phyloP scores from a whole-genome alignment of 352 stramenopile genomes.

The Plasmopara halstedii region DNA sequence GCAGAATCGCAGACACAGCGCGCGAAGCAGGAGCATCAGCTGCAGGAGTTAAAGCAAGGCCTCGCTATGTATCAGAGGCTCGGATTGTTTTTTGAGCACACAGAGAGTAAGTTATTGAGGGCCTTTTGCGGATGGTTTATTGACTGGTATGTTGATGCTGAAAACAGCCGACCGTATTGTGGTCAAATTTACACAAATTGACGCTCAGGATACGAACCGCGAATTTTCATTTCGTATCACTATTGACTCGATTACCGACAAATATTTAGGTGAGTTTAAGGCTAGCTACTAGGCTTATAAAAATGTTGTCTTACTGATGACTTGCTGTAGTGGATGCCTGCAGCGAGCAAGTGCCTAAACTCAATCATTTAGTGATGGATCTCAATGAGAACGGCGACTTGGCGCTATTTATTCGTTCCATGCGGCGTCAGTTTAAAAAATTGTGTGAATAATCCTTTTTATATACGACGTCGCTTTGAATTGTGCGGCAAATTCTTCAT shows the following conservation, averaged over 20 bases:
- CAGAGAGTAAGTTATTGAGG: slow-evolving; percentile 26
- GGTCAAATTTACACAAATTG: slow-evolving; percentile 67
- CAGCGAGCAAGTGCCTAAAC: slow-evolving; percentile 34
- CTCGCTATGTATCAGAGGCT: slow-evolving; percentile 62
- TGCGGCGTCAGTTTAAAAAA: slow-evolving; percentile 73
- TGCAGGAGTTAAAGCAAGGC: slow-evolving; percentile 52
- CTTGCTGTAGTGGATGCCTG: slow-evolving; percentile 53
- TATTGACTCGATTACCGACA: slow-evolving; percentile 47
- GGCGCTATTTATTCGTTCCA: slow-evolving; percentile 66
- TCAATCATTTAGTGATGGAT: slow-evolving; percentile 43
- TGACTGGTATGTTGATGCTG: neutral
- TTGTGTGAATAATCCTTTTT: slow-evolving; percentile 29
- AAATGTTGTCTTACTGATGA: neutral
- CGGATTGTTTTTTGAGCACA: slow-evolving; percentile 62
- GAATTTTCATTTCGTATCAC: slow-evolving; percentile 71
- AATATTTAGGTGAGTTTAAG: slow-evolving; percentile 42
- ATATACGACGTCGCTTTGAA: slow-evolving; percentile 39
- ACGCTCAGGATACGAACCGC: slow-evolving; percentile 38
- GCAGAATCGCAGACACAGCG: slow-evolving; percentile 36
- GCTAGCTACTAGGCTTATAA: neutral
- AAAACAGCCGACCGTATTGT: slow-evolving; percentile 53
- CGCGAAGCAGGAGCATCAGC: slow-evolving; percentile 35
- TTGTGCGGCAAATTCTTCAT: slow-evolving; percentile 7
- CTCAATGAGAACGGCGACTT: slow-evolving; percentile 66
- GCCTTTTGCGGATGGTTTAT: neutral